These are phyloP conservation scores for Fistulifera pelliculosa DNA, from an alignment of 108 stramenopile genomes.

Conservation along the genomic window DNA sequence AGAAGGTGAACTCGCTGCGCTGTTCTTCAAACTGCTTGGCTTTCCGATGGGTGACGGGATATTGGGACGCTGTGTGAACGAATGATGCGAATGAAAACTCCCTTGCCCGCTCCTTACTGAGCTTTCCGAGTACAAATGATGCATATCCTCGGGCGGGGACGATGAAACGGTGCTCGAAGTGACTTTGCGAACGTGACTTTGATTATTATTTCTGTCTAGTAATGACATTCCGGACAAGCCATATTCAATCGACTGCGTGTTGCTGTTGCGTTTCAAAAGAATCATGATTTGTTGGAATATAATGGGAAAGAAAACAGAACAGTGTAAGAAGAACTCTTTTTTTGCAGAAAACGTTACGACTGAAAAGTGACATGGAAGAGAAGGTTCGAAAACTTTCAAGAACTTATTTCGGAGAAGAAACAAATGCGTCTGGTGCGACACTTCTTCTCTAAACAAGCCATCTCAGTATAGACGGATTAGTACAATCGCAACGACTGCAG, in stretches of 20 bases:
- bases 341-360: too few relatives aligned
- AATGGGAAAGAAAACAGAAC: too few relatives aligned
- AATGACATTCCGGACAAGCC: constrained; percentile 1
- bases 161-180: not conserved
- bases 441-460: too few relatives aligned
- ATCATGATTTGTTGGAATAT: too few relatives aligned
- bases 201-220: not conserved
- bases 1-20: constrained; percentile 28
- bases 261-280: too few relatives aligned
- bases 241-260: not conserved
- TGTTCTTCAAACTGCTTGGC: constrained; percentile 19
- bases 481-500: too few relatives aligned
- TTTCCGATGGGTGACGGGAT: constrained; percentile 26
- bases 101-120: not conserved
- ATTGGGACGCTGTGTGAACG: not conserved
- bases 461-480: too few relatives aligned
- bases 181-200: not conserved
- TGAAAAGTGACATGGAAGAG: too few relatives aligned
- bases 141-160: constrained; percentile 1
- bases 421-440: too few relatives aligned
- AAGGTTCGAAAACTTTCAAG: too few relatives aligned
- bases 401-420: too few relatives aligned
- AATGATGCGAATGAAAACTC: not conserved
- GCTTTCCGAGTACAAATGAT: not conserved
- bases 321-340: too few relatives aligned